These are phyloP conservation scores for Akanthomyces uredinophilus DNA, from an alignment of 2,329 filamentous ascomycete species.

Conservation along the genomic window DNA sequence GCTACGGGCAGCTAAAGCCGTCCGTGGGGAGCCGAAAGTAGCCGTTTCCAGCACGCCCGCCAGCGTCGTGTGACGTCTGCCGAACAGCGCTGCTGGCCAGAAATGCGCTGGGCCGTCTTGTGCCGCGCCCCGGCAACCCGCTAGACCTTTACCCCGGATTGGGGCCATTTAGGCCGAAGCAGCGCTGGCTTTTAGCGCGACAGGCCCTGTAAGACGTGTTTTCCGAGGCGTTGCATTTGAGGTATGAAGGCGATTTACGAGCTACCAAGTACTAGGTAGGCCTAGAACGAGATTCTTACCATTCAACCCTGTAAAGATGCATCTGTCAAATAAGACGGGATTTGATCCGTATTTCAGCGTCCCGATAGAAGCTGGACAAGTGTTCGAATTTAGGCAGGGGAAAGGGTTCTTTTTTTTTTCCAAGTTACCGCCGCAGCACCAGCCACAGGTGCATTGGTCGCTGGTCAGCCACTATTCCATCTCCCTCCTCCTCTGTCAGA, in stretches of 20 bases:
- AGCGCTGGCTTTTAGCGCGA: background rate
- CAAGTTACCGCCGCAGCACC: too few species aligned
- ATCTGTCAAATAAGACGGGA: too few species aligned
- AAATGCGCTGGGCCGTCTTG: constrained; percentile 5
- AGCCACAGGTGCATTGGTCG: background rate
- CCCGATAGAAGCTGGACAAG: too few species aligned
- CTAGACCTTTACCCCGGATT: constrained; percentile 9
- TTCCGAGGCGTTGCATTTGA: too few species aligned
- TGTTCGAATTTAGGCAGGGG: too few species aligned
- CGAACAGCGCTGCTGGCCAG: background rate
- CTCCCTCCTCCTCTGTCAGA: background rate
- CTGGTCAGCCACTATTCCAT: background rate
- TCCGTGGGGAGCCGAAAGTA: constrained; percentile 32
- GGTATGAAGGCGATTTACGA: too few species aligned
- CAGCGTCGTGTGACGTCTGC: constrained; percentile 4
- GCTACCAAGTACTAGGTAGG: too few species aligned
- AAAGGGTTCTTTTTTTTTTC: too few species aligned
- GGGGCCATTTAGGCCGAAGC: background rate
- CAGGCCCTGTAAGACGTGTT: too few species aligned
- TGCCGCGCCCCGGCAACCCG: constrained; percentile 1
- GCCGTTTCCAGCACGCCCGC: constrained; percentile 16
- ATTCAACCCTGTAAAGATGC: too few species aligned
- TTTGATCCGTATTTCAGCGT: too few species aligned
- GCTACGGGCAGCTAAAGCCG: constrained; percentile 15
- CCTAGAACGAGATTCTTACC: too few species aligned